A percentile compares a stretch with the other conserved stretches of the same genome.
Conservation (phyloP, 2,329 filamentous ascomycete genomes). For the Didymella pomorum region DNA sequence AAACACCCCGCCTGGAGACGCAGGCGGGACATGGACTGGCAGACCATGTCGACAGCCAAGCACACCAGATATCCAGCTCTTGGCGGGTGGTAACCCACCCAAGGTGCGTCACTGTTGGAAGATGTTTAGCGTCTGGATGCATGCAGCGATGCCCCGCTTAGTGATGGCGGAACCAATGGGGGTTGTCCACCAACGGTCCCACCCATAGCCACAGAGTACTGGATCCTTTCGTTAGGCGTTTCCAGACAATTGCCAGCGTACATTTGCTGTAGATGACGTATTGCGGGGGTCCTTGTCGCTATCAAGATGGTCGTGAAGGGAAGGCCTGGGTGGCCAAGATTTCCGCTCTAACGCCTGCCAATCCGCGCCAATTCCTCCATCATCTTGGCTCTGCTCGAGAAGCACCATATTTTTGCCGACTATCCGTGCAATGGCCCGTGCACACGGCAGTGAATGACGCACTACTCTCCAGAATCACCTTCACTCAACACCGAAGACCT, state of each 20-base stretch:
- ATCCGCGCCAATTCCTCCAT: constrained; percentile 18
- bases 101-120: constrained; percentile 38
- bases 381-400: constrained; percentile 15
- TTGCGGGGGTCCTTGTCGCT: constrained; percentile 22
- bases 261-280: constrained; percentile 19
- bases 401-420: constrained; percentile 15
- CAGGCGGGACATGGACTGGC: constrained; percentile 30
- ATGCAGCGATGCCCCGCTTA: constrained; percentile 19
- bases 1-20: constrained; percentile 32
- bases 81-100: constrained; percentile 34
- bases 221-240: constrained; percentile 1
- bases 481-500: constrained; percentile 16
- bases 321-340: constrained; percentile 33
- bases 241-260: not conserved
- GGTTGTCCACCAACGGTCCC: not conserved
- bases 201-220: not conserved
- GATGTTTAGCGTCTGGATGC: constrained; percentile 20
- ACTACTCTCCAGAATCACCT: constrained; percentile 13
- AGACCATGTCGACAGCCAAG: constrained; percentile 41
- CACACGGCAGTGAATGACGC: constrained; percentile 27
- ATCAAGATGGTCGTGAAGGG: constrained; percentile 18
- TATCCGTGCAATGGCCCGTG: constrained; percentile 18
- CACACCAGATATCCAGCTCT: constrained; percentile 35
- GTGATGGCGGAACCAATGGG: constrained; percentile 17
- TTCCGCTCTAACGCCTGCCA: constrained; percentile 35